Base-by-base conservation (phyloP, 169 alveolate genomes). In the Eimeria sp. region DNA sequence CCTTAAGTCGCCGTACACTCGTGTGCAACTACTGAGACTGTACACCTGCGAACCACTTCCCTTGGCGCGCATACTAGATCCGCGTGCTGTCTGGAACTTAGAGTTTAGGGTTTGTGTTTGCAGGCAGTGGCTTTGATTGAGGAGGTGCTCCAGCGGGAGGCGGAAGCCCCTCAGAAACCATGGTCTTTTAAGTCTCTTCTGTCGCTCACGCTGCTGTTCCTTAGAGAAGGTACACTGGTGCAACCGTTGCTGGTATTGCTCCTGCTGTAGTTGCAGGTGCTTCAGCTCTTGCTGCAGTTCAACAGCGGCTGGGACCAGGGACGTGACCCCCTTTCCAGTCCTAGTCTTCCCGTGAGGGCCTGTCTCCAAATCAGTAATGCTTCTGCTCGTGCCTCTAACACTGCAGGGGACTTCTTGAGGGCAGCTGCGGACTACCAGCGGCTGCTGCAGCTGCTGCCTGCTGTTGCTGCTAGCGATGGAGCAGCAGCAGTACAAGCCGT, bases 61-160 rank as follows among this genome's bases (percentile, higher is more conserved):
- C 40, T 65, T 65, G 43, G 5, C 16, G 75, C 34, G 18, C 16
- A 43, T 43, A 73, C n/a, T 57, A 3, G 51, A 57, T 40, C 16
- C 49, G 27, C 45, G 16, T 25, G 40, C n/a, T 30, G 57, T 67
- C 34, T 25, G 25, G 84, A 63, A 34, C 22, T 78, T 6, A 80
- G 65, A 43, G 72, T n/a, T n/a, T 80, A 80, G 70, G 76, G 25
- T 58, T 84, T 84, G 92, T 30, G 54, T 58, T 10, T 20, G 73
- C 57, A 84, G 92, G 92, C 92, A 30, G 92, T 84, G 58, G 72
- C 73, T 1, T 61, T 84, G 78, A 75, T 84, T 13, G 92, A 84
- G 54, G 92, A 84, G 57, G 92, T 84, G 76, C 57, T 84, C 78
- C 92, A 84, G 58, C 92, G 92, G 72, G 92, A 84, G 61, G 92